These are phyloP conservation scores for Lecanoromycetidae sp. DNA, from an alignment of 2,329 filamentous ascomycete species.

Conservation along the genomic window DNA sequence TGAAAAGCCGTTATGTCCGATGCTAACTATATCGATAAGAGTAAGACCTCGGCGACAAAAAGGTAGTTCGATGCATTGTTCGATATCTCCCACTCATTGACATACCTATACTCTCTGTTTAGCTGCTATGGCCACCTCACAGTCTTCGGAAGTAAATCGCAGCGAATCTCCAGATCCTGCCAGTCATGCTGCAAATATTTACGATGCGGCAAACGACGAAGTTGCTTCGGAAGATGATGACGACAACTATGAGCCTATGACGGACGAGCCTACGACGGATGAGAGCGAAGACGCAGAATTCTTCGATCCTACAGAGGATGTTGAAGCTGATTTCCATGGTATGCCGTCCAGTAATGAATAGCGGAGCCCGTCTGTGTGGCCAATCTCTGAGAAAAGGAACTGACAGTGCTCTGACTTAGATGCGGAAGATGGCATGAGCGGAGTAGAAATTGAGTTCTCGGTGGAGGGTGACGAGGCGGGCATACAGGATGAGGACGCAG, in stretches of 20 bases:
- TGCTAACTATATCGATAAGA: not conserved
- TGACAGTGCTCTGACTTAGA: conserved; percentile 20
- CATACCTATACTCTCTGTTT: not conserved
- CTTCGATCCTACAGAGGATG: conserved; percentile 27
- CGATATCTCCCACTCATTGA: not conserved
- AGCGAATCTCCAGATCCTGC: conserved; percentile 16
- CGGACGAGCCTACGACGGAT: conserved; percentile 35
- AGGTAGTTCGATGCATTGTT: not conserved
- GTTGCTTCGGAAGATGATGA: conserved; percentile 31
- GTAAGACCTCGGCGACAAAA: not conserved
- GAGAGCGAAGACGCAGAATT: conserved; percentile 28
- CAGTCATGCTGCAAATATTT: conserved; percentile 22
- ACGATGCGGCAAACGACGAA: conserved; percentile 26
- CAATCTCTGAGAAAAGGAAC: no score
- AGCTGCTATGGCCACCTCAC: not conserved
- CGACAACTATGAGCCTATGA: conserved; percentile 44
- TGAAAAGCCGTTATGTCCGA: not conserved
- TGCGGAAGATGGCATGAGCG: conserved; percentile 31
- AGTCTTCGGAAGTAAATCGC: not conserved
- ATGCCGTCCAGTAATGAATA: not conserved
- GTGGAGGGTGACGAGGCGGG: conserved; percentile 23
- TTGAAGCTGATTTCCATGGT: conserved; percentile 23
- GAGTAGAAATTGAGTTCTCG: conserved; percentile 32
- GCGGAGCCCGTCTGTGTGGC: no score
- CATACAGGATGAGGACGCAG: conserved; percentile 29